Evolutionary conservation across 2,329 filamentous ascomycete species (phyloP).

Genomic region (Ramularia collo-cygni): DNA sequence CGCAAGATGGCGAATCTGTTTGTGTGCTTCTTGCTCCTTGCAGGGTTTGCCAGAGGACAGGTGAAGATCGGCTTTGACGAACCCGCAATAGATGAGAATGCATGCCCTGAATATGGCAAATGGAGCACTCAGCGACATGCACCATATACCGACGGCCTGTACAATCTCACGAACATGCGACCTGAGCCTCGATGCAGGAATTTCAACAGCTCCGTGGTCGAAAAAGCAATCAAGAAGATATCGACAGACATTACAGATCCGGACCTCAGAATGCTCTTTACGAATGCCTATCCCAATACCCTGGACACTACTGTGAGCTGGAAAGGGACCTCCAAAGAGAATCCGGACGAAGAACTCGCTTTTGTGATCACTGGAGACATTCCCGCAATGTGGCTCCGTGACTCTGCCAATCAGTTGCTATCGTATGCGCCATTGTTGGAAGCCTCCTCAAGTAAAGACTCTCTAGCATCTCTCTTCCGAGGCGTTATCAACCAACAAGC

Average conservation of each 20-base stretch:
- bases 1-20: neutral
- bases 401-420: conserved; percentile 60
- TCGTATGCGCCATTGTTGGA: conserved; percentile 52
- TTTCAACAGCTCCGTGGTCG: conserved; percentile 30
- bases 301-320: conserved; percentile 85
- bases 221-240: conserved; percentile 30
- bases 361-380: conserved; percentile 80
- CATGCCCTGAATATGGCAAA: conserved; percentile 36
- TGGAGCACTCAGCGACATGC: conserved; percentile 33
- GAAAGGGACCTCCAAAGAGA: conserved; percentile 57
- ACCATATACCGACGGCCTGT: conserved; percentile 36
- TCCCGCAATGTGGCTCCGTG: conserved; percentile 47
- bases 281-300: conserved; percentile 62
- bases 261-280: conserved; percentile 63
- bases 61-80: conserved; percentile 12
- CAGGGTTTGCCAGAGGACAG: conserved; percentile 1
- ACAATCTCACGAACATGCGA: conserved; percentile 38
- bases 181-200: conserved; percentile 38
- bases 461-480: conserved; percentile 58
- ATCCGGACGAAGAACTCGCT: conserved; percentile 76
- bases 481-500: conserved; percentile 65
- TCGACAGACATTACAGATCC: conserved; percentile 33
- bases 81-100: conserved; percentile 10
- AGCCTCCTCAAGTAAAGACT: conserved; percentile 42
- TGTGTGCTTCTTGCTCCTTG: neutral